Evolutionary conservation across 306 rosid genomes (phyloP).

Genomic region (Quercus aquifolioides): DNA sequence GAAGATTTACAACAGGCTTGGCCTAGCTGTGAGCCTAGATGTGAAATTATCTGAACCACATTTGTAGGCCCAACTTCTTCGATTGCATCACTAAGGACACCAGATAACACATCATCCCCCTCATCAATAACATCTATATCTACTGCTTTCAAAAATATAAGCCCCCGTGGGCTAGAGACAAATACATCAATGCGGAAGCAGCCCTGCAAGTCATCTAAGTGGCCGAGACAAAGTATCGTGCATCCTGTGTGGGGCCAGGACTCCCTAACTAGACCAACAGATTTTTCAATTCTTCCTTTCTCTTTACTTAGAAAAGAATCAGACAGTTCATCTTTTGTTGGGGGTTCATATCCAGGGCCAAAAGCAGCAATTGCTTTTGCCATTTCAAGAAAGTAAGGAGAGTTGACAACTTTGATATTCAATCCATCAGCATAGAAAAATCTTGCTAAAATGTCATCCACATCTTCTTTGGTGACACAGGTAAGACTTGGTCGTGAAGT

Average conservation of each 20-base stretch:
- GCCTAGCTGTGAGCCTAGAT: slow-evolving; percentile 42
- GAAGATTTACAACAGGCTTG: slow-evolving; percentile 25
- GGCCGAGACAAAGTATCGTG: slow-evolving; percentile 44
- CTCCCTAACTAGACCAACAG: slow-evolving; percentile 42
- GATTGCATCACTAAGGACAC: slow-evolving; percentile 37
- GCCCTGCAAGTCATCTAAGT: slow-evolving; percentile 20
- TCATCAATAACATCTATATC: slow-evolving; percentile 31
- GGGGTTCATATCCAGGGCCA: slow-evolving; percentile 54
- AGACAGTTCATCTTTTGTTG: slow-evolving; percentile 33
- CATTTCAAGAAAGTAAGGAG: slow-evolving; percentile 50
- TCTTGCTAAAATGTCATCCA: slow-evolving; percentile 46
- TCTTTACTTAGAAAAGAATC: slow-evolving; percentile 45
- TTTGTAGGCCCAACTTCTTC: slow-evolving; percentile 38
- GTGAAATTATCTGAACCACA: slow-evolving; percentile 55
- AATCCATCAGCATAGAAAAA: slow-evolving; percentile 50
- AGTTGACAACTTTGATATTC: slow-evolving; percentile 33
- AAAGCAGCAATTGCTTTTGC: slow-evolving; percentile 45
- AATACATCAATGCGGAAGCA: slow-evolving; percentile 42
- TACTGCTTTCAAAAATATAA: slow-evolving; percentile 41
- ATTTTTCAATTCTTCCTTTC: slow-evolving; percentile 50
- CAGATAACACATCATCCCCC: slow-evolving; percentile 20
- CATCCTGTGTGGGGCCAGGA: slow-evolving; percentile 60
- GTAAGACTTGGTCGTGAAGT: slow-evolving; percentile 29
- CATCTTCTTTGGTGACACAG: slow-evolving; percentile 46
- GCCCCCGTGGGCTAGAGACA: slow-evolving; percentile 52